A percentile compares a stretch with the other conserved stretches of the same genome.
Conservation (phyloP, 768 basidiomycete genomes). For the Russula abietina region DNA sequence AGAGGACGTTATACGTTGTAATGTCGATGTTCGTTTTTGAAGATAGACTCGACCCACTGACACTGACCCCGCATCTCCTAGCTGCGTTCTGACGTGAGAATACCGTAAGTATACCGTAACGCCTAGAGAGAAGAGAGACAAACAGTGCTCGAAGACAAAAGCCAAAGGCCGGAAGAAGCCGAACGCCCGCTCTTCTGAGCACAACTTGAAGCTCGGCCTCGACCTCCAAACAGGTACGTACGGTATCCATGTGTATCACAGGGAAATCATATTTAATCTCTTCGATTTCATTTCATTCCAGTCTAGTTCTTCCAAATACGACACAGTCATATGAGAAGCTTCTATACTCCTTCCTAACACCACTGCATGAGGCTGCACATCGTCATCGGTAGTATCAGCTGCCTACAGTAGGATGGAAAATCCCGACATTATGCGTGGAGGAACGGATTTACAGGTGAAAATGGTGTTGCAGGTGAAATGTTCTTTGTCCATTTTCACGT, state of each 20-base stretch:
- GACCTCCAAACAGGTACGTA: slow-evolving; percentile 9
- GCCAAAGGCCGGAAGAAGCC: slow-evolving; percentile 4
- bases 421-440: neutral
- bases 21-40: neutral
- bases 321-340: neutral
- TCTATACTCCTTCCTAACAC: slow-evolving; percentile 1
- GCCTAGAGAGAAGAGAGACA: no score
- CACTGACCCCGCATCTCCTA: neutral
- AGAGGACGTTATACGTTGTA: neutral
- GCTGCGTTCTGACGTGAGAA: slow-evolving; percentile 4
- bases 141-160: neutral
- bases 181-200: neutral
- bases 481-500: no score
- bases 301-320: neutral
- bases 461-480: neutral
- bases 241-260: slow-evolving; percentile 8
- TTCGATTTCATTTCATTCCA: slow-evolving; percentile 14
- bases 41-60: neutral
- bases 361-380: slow-evolving; percentile 13
- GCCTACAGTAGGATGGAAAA: neutral
- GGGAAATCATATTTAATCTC: slow-evolving; percentile 13
- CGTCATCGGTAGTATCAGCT: neutral
- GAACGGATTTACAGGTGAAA: neutral
- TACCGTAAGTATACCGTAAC: neutral
- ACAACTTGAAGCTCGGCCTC: neutral